phyloP scores from a whole-genome alignment of 495 filamentous ascomycete species.

The Hapsidospora chrysogenum region DNA sequence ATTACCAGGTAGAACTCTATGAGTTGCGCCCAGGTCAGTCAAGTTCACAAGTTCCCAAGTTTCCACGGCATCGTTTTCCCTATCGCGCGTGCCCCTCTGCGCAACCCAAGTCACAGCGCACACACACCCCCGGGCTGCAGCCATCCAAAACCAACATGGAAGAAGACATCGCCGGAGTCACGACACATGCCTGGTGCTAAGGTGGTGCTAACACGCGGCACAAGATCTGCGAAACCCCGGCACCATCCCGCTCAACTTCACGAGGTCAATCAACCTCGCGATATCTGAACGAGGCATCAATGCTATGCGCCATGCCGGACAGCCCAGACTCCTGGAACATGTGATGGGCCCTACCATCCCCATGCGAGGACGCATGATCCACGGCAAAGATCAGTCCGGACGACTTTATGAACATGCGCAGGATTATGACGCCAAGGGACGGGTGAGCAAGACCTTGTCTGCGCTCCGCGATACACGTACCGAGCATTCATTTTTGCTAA shows the following conservation, averaged over 20 bases:
- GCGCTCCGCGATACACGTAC: not conserved
- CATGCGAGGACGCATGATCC: conserved; percentile 96
- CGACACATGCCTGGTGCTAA: too few species aligned
- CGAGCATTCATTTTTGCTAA: not conserved
- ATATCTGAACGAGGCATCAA: conserved; percentile 90
- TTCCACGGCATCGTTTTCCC: not conserved
- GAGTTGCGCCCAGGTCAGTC: conserved; percentile 76
- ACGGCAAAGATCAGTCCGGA: conserved; percentile 48
- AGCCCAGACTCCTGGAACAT: conserved; percentile 48
- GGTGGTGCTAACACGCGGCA: too few species aligned
- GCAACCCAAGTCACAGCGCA: too few species aligned
- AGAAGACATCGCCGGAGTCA: too few species aligned
- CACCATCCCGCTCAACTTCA: conserved; percentile 84
- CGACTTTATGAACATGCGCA: conserved; percentile 63
- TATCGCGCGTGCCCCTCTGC: too few species aligned
- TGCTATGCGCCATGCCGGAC: conserved; percentile 52
- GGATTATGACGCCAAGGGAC: conserved; percentile 77
- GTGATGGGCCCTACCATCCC: conserved; percentile 68
- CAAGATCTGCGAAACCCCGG: conserved; percentile 72
- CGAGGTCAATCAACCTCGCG: conserved; percentile 93
- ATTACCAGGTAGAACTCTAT: conserved; percentile 84
- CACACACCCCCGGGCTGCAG: too few species aligned
- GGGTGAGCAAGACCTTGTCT: conserved; percentile 41
- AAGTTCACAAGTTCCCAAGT: not conserved
- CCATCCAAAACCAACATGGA: too few species aligned